Conservation (phyloP, 176 grass and related monocot species). For the Avena eriantha region DNA sequence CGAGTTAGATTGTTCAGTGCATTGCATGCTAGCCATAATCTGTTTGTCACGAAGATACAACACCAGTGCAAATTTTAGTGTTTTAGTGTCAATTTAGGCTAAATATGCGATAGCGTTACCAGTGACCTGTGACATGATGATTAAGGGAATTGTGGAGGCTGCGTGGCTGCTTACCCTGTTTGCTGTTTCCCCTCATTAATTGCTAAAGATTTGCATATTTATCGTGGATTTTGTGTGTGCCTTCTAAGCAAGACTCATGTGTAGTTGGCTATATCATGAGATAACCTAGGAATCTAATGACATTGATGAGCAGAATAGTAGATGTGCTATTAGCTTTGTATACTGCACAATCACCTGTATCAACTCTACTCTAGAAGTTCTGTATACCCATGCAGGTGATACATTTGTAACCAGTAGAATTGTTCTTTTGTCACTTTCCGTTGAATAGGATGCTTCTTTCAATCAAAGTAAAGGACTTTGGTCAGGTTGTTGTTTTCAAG, state of each 20-base stretch:
- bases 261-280: slow-evolving; percentile 12
- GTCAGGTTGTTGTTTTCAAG: slow-evolving; percentile 38
- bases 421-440: slow-evolving; percentile 30
- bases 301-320: background rate
- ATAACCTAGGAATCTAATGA: slow-evolving; percentile 14
- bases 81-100: slow-evolving; percentile 6
- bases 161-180: slow-evolving; percentile 10
- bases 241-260: background rate
- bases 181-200: background rate
- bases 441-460: slow-evolving; percentile 31
- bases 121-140: background rate
- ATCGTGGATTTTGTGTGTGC: background rate
- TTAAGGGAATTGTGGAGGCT: background rate
- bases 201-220: slow-evolving; percentile 17
- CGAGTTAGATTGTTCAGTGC: background rate
- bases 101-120: background rate
- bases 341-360: background rate
- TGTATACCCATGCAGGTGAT: background rate
- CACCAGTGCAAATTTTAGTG: background rate
- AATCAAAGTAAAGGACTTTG: slow-evolving; percentile 26
- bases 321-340: background rate
- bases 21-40: slow-evolving; percentile 14
- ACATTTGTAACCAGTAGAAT: background rate
- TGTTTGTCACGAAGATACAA: slow-evolving; percentile 3
- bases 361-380: slow-evolving; percentile 20